phyloP scores from a whole-genome alignment of 1,284 basidiomycete genomes.

The Tremellales sp. region DNA sequence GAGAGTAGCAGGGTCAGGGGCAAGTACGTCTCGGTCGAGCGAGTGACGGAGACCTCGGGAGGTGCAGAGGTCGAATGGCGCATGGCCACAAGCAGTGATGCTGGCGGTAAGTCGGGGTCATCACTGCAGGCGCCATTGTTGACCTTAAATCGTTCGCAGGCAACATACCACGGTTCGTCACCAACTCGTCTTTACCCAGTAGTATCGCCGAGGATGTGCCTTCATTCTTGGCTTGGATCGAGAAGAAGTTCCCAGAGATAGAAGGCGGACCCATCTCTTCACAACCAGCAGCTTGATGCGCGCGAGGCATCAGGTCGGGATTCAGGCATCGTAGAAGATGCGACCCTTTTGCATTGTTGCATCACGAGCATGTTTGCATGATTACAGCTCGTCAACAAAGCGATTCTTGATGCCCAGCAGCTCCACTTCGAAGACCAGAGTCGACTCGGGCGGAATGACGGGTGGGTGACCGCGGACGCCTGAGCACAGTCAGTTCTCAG shows the following conservation, averaged over 20 bases:
- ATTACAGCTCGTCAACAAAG: conserved; percentile 35
- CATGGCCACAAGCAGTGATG: conserved; percentile 46
- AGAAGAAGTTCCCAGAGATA: conserved; percentile 18
- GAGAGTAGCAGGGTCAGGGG: conserved; percentile 42
- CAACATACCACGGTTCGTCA: conserved; percentile 44
- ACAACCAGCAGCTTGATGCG: conserved; percentile 2
- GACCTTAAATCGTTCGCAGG: conserved; percentile 11
- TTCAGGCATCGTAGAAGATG: background rate
- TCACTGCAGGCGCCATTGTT: background rate
- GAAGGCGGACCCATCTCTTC: conserved; percentile 17
- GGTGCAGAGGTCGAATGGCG: conserved; percentile 41
- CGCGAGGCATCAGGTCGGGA: background rate
- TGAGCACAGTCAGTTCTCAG: conserved; percentile 7
- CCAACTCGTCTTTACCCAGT: conserved; percentile 38
- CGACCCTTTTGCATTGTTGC: background rate
- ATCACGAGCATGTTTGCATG: background rate
- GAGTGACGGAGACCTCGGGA: conserved; percentile 30
- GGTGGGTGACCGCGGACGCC: conserved; percentile 56
- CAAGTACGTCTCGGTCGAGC: conserved; percentile 45
- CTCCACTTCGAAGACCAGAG: conserved; percentile 85
- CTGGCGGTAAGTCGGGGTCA: conserved; percentile 43
- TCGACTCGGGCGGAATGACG: conserved; percentile 76
- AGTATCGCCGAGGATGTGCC: conserved; percentile 46
- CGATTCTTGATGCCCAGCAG: conserved; percentile 58
- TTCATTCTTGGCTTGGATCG: conserved; percentile 42